These are phyloP conservation scores for Colletotrichum spinosum DNA, from an alignment of 2,329 filamentous ascomycete genomes.

Conservation along the genomic window DNA sequence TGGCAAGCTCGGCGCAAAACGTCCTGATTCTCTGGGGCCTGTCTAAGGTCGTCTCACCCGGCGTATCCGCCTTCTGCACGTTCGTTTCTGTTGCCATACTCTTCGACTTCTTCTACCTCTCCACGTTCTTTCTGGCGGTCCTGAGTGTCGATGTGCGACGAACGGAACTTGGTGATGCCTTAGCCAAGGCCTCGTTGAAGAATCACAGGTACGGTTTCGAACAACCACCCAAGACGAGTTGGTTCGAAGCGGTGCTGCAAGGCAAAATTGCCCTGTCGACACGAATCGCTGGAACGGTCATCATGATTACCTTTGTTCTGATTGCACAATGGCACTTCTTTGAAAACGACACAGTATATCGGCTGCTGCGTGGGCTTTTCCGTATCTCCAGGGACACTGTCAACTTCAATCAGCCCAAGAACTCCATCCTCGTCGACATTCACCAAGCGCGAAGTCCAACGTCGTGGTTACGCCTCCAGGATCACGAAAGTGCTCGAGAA, in stretches of 20 bases:
- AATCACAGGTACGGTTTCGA: slow-evolving; percentile 45
- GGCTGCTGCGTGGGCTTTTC: slow-evolving; percentile 50
- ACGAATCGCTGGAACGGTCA: slow-evolving; percentile 78
- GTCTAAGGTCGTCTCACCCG: slow-evolving; percentile 75
- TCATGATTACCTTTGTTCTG: slow-evolving; percentile 78
- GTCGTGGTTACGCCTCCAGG: slow-evolving; percentile 81
- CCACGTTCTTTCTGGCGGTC: slow-evolving; percentile 84
- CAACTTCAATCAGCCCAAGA: slow-evolving; percentile 39
- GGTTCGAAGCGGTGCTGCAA: slow-evolving; percentile 71
- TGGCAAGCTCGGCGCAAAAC: slow-evolving; percentile 77
- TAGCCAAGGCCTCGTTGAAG: slow-evolving; percentile 67
- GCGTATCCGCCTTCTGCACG: slow-evolving; percentile 79
- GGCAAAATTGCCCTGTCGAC: slow-evolving; percentile 77
- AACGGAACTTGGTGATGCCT: slow-evolving; percentile 79
- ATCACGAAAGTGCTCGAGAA: slow-evolving; percentile 82
- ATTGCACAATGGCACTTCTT: slow-evolving; percentile 85
- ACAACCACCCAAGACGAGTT: slow-evolving; percentile 56
- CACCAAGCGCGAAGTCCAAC: slow-evolving; percentile 81
- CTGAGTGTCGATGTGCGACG: slow-evolving; percentile 83
- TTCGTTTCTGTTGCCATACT: slow-evolving; percentile 81
- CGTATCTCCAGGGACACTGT: slow-evolving; percentile 44
- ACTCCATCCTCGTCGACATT: slow-evolving; percentile 66
- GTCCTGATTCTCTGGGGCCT: slow-evolving; percentile 73
- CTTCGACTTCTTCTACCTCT: slow-evolving; percentile 82
- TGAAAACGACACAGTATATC: slow-evolving; percentile 63